Evolutionary conservation across 257 asterid species (phyloP), one percentile per base, ranked within the genome.

Genomic region (Fraxinus americana): DNA sequence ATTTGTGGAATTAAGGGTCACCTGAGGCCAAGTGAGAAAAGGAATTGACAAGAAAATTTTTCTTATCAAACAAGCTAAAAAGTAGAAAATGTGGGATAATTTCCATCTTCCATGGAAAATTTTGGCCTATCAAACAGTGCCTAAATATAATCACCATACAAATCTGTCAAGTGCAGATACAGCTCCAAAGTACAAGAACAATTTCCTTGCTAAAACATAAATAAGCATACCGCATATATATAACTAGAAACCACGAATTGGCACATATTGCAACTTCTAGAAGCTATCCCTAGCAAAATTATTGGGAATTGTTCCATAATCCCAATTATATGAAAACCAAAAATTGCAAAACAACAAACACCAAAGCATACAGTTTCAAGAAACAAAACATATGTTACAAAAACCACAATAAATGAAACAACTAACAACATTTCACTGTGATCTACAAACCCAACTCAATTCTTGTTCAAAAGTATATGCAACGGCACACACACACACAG

Each of bases 401-500:
- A 34, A 67, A 59, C 19, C 39, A 30, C 43, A 77, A 23, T 7
- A 75, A 73, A 8, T 67, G 11, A 11, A 63, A 30, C 5, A 45
- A 68, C 21, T 48, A 32, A 4, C 13, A 73, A 73, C 16, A 75
- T 77, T 73, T 67, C 45, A 74, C 27, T 9, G 39, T 3, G 77
- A 82, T 70, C 43, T 50, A 73, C 50, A 36, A 59, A 76, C 69
- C 61, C 79, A 85, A 72, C 30, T 48, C 17, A 14, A 66, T 67
- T 54, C 69, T 65, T 2, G 38, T 1, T 2, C 36, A 69, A 41
- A 41, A 0, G 2, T 5, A 77, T 36, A 48, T n/a, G 41, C 43
- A 35, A 38, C 4, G 27, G 11, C 10, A n/a, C 66, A 0, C 35
- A 68, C 21, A 69, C 59, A 59, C 5, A 25, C 13, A 16, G 23